Evolutionary conservation across 2,329 filamentous ascomycete genomes (phyloP), one percentile per base, ranked within the genome.

Genomic region (Fusarium agapanthi): DNA sequence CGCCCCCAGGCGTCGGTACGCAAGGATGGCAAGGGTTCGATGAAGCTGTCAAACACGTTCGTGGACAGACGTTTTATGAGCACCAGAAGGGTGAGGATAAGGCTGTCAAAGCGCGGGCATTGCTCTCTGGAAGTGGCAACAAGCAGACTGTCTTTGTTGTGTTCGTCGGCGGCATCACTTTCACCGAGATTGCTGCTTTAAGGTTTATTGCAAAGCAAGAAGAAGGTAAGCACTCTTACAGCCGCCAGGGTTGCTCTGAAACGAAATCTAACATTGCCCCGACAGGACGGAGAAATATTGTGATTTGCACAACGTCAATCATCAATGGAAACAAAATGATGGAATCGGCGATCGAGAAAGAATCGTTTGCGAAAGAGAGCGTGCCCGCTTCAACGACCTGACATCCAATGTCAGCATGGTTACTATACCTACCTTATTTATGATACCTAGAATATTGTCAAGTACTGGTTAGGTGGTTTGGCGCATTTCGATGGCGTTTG

Each of bases 1-100:
- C 73, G 15, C 68, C 78, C 9, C 74, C 86, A 83, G 55, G 88
- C 83, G 88, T 89, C 7, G 88, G 90, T 7, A 89, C 91, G 2
- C 92, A 95, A 76, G 95, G 95, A 16, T 97, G 95, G 93, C 90
- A 95, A 68, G 94, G 95, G 0, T 99, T 98, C 78, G 96, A 99
- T 75, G 95, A 98, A 70, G 89, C 93, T 4, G 89, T 97, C 53
- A 97, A 96, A 81, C 93, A 96, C 79, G 93, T 95, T 20, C 89
- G 93, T 24, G 96, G 96, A 9, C 90, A 92, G 71, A 97, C 95
- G 1, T 97, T 99, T 79, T 97, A 97, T 78, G 92, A 97, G 77
- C 87, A 93, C 45, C 96, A 99, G 79, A 95, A 94, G 77, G 95
- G 95, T 6, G 94, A 97, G 78, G 95, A 98, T 79, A 97, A 96